Evolutionary conservation across 2,329 filamentous ascomycete genomes (phyloP).

Genomic region (Madurella mycetomatis): DNA sequence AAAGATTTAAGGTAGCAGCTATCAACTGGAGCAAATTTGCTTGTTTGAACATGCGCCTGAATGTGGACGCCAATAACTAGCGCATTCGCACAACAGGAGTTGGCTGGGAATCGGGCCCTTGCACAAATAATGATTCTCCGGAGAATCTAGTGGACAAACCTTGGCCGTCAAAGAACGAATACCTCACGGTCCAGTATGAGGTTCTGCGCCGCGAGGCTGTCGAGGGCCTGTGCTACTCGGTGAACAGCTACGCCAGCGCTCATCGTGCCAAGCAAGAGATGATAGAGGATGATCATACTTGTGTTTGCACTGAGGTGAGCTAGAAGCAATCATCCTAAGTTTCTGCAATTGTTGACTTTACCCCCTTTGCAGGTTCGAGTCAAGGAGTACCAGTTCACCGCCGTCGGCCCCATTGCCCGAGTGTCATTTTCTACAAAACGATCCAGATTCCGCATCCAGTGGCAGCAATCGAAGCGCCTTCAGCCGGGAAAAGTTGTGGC

Average conservation of each 20-base stretch:
- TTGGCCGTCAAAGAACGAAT: slow-evolving; percentile 59
- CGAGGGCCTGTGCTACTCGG: slow-evolving; percentile 62
- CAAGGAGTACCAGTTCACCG: slow-evolving; percentile 59
- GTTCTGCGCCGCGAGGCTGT: slow-evolving; percentile 72
- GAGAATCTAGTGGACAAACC: slow-evolving; percentile 52
- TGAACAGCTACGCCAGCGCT: slow-evolving; percentile 49
- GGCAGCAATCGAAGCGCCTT: slow-evolving; percentile 52
- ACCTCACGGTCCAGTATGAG: slow-evolving; percentile 69
- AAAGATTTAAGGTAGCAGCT: too few species aligned
- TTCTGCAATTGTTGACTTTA: not conserved
- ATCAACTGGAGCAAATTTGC: too few species aligned
- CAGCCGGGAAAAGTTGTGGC: slow-evolving; percentile 51
- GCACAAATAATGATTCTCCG: slow-evolving; percentile 32
- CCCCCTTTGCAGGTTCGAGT: slow-evolving; percentile 55
- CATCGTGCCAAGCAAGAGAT: slow-evolving; percentile 31
- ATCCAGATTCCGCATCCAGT: slow-evolving; percentile 62
- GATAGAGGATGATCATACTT: slow-evolving; percentile 53
- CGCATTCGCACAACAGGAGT: too few species aligned
- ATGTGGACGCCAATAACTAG: too few species aligned
- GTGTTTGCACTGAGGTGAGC: slow-evolving; percentile 66
- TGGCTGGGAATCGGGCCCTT: too few species aligned
- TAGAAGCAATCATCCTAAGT: too few species aligned
- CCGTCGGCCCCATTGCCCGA: slow-evolving; percentile 59
- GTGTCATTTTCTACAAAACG: slow-evolving; percentile 67
- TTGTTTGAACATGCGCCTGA: too few species aligned